phyloP scores from a whole-genome alignment of 1,139 yeast species.

The Hanseniaspora gamundiae region DNA sequence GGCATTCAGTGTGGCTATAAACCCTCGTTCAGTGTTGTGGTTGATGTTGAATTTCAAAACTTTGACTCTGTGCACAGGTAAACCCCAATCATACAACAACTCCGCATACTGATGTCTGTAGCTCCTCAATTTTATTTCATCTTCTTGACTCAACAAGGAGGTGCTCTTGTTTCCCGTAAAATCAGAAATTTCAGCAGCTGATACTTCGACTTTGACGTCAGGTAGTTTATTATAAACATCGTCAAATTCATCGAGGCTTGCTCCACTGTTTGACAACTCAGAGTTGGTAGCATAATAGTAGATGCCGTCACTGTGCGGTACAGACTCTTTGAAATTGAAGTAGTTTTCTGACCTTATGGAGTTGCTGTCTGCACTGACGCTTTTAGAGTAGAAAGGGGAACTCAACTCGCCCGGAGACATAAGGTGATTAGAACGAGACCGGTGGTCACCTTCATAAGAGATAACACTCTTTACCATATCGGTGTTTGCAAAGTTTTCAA shows the following conservation, averaged over 20 bases:
- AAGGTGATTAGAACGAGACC: neutral
- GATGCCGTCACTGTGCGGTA: neutral
- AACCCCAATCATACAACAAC: constrained; percentile 73
- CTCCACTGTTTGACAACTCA: neutral
- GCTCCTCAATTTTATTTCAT: constrained; percentile 32
- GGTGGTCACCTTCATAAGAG: neutral
- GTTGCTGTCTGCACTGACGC: neutral
- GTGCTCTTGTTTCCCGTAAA: neutral
- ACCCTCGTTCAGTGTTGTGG: constrained; percentile 15
- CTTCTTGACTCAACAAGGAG: constrained; percentile 31
- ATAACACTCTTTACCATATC: constrained; percentile 4
- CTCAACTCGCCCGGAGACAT: neutral
- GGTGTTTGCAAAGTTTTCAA: constrained; percentile 1
- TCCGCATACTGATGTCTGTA: constrained; percentile 71
- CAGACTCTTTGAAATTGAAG: constrained; percentile 1
- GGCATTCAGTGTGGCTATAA: constrained; percentile 8
- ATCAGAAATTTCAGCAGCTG: constrained; percentile 1
- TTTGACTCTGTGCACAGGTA: constrained; percentile 65
- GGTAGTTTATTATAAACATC: neutral
- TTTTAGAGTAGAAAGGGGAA: neutral
- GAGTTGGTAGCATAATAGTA: neutral
- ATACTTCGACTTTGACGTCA: constrained; percentile 1
- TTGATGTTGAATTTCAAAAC: constrained; percentile 61
- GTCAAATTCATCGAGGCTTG: neutral
- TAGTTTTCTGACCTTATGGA: constrained; percentile 3